Percentiles rank a stretch among this genome's conserved stretches.
Conservation (phyloP, 1,139 yeast genomes). For the Nematodospora anomalae region DNA sequence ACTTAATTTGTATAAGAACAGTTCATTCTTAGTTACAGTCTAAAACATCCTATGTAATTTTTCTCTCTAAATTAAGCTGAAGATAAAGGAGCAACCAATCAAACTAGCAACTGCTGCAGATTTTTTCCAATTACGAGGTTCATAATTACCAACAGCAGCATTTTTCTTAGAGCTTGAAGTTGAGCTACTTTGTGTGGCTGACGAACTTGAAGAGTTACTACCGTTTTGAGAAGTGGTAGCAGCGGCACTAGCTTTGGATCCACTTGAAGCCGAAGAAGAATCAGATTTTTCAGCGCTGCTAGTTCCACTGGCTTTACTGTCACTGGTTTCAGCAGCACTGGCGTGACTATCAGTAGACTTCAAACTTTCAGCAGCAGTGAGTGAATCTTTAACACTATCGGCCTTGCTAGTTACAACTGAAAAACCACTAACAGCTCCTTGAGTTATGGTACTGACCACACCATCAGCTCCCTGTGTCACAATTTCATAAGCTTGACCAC, state of each 20-base stretch:
- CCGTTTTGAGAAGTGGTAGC: constrained; percentile 14
- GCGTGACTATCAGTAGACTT: constrained; percentile 3
- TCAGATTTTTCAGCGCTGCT: not conserved
- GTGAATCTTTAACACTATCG: constrained; percentile 9
- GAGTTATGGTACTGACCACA: constrained; percentile 15
- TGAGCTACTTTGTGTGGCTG: constrained; percentile 14
- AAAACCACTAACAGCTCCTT: constrained; percentile 19
- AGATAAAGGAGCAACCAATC: constrained; percentile 38
- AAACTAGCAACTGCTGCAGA: constrained; percentile 39
- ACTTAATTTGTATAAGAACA: no score
- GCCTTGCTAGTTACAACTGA: constrained; percentile 21
- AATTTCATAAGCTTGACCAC: constrained; percentile 10
- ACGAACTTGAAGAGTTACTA: constrained; percentile 12
- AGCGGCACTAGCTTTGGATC: constrained; percentile 6
- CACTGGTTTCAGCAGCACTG: not conserved
- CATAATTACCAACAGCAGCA: constrained; percentile 14
- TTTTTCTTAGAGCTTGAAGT: constrained; percentile 19
- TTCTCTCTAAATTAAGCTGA: constrained; percentile 28
- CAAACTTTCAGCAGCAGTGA: constrained; percentile 1
- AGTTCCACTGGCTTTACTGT: not conserved
- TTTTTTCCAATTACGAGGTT: constrained; percentile 40
- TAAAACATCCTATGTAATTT: no score
- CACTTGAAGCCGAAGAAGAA: constrained; percentile 9
- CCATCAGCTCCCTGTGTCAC: constrained; percentile 18
- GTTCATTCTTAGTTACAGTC: no score